Base-by-base conservation (phyloP, 176 grass and related monocot genomes). In the Raddia distichophylla region DNA sequence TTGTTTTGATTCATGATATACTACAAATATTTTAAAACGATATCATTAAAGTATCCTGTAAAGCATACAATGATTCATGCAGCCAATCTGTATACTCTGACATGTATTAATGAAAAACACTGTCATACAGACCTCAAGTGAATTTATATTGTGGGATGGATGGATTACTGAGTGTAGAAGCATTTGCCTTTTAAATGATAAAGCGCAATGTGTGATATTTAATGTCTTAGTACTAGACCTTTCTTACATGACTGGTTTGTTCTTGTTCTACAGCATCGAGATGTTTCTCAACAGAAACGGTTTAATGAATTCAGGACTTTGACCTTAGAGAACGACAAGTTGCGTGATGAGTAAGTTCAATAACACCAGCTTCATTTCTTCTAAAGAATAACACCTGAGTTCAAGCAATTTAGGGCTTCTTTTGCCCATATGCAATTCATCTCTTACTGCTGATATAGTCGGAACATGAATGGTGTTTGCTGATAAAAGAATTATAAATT, bases 261-360 rank as follows among this genome's bases (percentile, higher is more conserved):
- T 76, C 57, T 46, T 50, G 43, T 63, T 85, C 57, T 35, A 64
- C 49, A 81, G 73, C 14, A 49, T 16, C 71, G 52, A 46, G 64
- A 63, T 71, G 76, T 71, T 89, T 64, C 76, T 61, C 87, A 91
- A 83, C 73, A 58, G 8, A 94, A 90, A 69, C 73, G 67, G 60
- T 85, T 77, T 45, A 74, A 84, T 43, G 87, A 89, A 78, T 65
- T 84, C 74, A 90, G 67, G 69, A 85, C 76, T 13, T 78, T 94
- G 73, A 79, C 87, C 27, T 58, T 94, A 78, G 87, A 90, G 83
- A 97, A 94, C 68, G 91, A 89, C 57, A 97, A 78, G 73, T 73
- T 97, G 64, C 87, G 13, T 42, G 73, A 77, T 11, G 74, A 97
- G 94, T 97, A 84, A 92, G 94, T 88, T 59, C 13, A 66, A 58